phyloP scores from a whole-genome alignment of 805 yeast genomes.

The Wickerhamia fluorescens region DNA sequence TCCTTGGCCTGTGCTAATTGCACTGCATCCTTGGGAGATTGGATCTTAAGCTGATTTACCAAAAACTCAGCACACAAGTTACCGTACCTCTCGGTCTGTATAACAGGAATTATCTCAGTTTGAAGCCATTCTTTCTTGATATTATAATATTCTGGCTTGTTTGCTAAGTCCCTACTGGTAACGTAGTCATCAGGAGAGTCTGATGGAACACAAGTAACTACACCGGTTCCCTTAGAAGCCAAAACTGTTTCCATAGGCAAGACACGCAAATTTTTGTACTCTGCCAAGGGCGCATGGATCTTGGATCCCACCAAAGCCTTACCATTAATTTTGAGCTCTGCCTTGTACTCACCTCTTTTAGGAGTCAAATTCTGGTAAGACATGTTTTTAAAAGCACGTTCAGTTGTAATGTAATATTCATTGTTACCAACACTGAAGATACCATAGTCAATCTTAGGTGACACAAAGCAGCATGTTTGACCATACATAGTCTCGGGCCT shows the following conservation, averaged over 20 bases:
- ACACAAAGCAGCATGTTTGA: conserved; percentile 95
- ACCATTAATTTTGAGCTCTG: conserved; percentile 61
- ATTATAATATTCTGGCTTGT: conserved; percentile 86
- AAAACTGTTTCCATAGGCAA: conserved; percentile 97
- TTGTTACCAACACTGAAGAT: conserved; percentile 75
- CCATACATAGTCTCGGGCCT: conserved; percentile 99
- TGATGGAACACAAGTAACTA: conserved; percentile 97
- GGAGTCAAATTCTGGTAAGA: conserved; percentile 91
- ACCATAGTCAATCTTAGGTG: conserved; percentile 91
- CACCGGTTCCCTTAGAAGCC: conserved; percentile 97
- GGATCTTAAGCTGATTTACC: conserved; percentile 82
- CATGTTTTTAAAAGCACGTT: conserved; percentile 97
- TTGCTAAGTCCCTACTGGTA: conserved; percentile 73
- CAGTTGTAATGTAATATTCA: conserved; percentile 75
- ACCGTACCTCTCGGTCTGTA: conserved; percentile 81
- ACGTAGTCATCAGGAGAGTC: conserved; percentile 97
- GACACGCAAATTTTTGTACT: conserved; percentile 62
- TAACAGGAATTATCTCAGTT: conserved; percentile 64
- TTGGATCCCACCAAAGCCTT: conserved; percentile 73
- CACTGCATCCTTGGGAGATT: conserved; percentile 86
- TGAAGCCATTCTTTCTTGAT: conserved; percentile 83
- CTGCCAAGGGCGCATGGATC: conserved; percentile 79
- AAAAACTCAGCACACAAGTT: conserved; percentile 78
- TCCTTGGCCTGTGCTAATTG: conserved; percentile 91
- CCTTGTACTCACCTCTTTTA: conserved; percentile 65